Evolutionary conservation across 345 rosid genomes (phyloP).

Genomic region (Aquilaria sinensis): DNA sequence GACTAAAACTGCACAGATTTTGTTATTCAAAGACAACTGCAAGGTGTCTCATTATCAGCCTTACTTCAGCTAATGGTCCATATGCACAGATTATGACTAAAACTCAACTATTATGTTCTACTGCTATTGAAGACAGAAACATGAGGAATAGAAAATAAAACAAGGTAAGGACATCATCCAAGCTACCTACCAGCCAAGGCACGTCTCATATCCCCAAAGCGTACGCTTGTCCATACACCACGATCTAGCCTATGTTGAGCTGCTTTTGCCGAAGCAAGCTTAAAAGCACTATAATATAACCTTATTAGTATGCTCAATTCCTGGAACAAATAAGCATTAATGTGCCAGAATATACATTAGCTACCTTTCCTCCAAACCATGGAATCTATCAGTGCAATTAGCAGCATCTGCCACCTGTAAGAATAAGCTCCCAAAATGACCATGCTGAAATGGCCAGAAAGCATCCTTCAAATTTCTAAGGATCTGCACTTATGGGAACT

Average conservation of each 20-base stretch:
- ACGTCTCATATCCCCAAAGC: conserved; percentile 53
- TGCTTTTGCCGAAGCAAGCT: conserved; percentile 57
- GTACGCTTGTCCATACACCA: conserved; percentile 50
- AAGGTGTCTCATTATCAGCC: too few species aligned
- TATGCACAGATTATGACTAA: too few species aligned
- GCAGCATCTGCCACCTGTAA: conserved; percentile 55
- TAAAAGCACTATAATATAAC: conserved; percentile 32
- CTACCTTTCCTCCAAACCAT: conserved; percentile 37
- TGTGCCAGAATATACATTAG: neutral
- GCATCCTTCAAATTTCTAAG: conserved; percentile 48
- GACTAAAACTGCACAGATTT: too few species aligned
- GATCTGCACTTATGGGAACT: conserved; percentile 22
- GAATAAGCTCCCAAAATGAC: conserved; percentile 41
- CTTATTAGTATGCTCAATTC: neutral
- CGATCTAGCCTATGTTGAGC: conserved; percentile 48
- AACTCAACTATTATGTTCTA: too few species aligned
- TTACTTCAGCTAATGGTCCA: too few species aligned
- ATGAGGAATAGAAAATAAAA: neutral
- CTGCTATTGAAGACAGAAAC: too few species aligned
- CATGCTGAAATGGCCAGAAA: conserved; percentile 69
- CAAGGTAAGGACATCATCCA: neutral
- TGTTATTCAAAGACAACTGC: too few species aligned
- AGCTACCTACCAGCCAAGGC: conserved; percentile 46
- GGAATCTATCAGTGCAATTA: conserved; percentile 30
- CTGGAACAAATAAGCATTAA: neutral